Evolutionary conservation across 2,329 filamentous ascomycete species (phyloP), one percentile per base, ranked within the genome.

Genomic region (Scolecobasidium constrictum): DNA sequence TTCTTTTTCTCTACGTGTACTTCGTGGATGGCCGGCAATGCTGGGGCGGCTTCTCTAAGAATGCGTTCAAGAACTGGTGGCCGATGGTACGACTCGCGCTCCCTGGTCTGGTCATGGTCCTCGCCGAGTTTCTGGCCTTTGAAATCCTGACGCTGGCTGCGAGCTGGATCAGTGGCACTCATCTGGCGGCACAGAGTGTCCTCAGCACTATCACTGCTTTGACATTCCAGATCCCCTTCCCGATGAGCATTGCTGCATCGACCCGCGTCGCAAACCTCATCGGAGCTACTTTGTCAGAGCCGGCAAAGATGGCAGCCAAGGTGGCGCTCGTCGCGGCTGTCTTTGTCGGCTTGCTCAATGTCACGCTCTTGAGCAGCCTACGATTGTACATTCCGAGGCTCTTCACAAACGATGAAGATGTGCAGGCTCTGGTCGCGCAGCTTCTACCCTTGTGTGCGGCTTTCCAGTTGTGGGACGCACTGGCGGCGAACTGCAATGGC

Each of bases 221-320:
- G 18, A 86, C 84, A 0, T 96, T 87, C 66, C 86, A 94, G 60
- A 80, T 96, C 38, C 87, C 90, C 0, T 96, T 96, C 65, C 85
- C 90, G 0, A 75, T 95, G 47, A 85, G 82, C 22, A 90, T 96
- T 45, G 88, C 90, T 3, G 78, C 83, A 1, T 90, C 83, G 11
- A 96, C 90, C 0, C 80, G 90, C 1, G 78, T 95, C 12, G 90
- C 88, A 15, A 96, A 95, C 53, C 67, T 96, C 23, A 93, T 96
- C 48, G 92, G 90, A 6, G 88, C 90, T 0, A 82, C 81, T 1
- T 71, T 95, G 9, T 79, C 85, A 2, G 78, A 81, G 36, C 83
- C 88, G 0, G 88, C 88, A 13, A 86, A 81, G 56, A 83, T 77
- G 3, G 83, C 83, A 1, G 83, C 83, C n/a, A 80, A 76, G 60